phyloP scores from a whole-genome alignment of 2,329 filamentous ascomycete species.

The Ophiostoma quercus region DNA sequence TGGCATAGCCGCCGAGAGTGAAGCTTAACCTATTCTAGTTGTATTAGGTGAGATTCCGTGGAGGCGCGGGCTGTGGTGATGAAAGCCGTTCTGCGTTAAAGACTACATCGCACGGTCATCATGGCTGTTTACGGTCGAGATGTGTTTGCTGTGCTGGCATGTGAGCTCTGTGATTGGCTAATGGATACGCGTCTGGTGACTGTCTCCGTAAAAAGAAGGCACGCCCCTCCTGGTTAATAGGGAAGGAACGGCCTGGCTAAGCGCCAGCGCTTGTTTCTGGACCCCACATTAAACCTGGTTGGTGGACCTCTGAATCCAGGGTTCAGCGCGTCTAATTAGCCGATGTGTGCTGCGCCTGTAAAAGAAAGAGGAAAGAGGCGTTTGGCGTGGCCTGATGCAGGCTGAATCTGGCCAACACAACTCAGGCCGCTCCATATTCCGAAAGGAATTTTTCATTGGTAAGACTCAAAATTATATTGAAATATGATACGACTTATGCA shows the following conservation, averaged over 20 bases:
- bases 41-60: background rate
- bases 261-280: conserved; percentile 22
- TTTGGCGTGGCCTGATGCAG: no score
- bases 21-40: background rate
- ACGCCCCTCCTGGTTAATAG: background rate
- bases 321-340: conserved; percentile 8
- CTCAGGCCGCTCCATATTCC: background rate
- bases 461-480: background rate
- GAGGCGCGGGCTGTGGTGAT: conserved; percentile 10
- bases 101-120: background rate
- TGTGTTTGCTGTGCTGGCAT: background rate
- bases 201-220: conserved; percentile 2
- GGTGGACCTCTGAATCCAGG: background rate
- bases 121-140: conserved; percentile 8
- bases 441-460: background rate
- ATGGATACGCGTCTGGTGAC: background rate
- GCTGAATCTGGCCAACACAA: background rate
- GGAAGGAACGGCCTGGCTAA: conserved; percentile 19
- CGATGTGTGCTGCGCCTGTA: background rate
- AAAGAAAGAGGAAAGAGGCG: no score
- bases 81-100: background rate
- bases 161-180: conserved; percentile 4
- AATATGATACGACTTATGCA: no score
- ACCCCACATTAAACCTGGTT: background rate
- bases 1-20: background rate